Percentiles rank a stretch among this genome's conserved stretches.
Evolutionary conservation across 148 eudicot species (phyloP).

Genomic region (Selenicereus undatus): DNA sequence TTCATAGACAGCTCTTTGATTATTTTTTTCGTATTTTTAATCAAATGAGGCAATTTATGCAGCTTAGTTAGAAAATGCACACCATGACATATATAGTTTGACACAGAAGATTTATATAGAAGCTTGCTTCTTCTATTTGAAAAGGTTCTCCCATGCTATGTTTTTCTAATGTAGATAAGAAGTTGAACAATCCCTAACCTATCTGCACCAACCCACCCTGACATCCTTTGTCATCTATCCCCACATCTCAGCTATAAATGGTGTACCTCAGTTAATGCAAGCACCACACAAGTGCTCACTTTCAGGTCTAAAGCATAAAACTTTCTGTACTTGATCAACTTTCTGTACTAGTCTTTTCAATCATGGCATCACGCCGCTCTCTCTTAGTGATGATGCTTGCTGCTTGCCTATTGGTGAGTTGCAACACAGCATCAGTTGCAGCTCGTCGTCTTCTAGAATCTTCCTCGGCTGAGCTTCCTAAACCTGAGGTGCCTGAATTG

Average conservation of each 20-base stretch:
- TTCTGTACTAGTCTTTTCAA: too few relatives aligned
- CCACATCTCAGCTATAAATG: slow-evolving; percentile 15
- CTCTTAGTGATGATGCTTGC: too few relatives aligned
- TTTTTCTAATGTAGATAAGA: slow-evolving; percentile 21
- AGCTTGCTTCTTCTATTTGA: background rate
- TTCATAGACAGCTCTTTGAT: too few relatives aligned
- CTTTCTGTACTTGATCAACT: background rate
- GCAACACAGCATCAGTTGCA: too few relatives aligned
- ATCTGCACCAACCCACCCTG: slow-evolving; percentile 14
- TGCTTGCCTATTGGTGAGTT: too few relatives aligned
- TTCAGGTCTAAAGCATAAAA: background rate
- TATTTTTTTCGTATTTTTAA: too few relatives aligned
- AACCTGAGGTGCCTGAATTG: slow-evolving; percentile 1
- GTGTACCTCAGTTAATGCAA: background rate
- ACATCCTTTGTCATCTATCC: background rate
- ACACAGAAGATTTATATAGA: background rate
- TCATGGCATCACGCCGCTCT: too few relatives aligned
- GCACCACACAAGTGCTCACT: background rate
- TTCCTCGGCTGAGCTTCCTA: background rate
- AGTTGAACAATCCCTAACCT: slow-evolving; percentile 26
- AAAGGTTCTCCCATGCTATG: background rate
- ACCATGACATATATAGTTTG: too few relatives aligned
- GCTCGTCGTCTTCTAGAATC: too few relatives aligned
- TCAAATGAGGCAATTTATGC: too few relatives aligned
- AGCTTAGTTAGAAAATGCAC: too few relatives aligned